Evolutionary conservation across 768 basidiomycete genomes (phyloP).

Genomic region (Leccinum boreale): DNA sequence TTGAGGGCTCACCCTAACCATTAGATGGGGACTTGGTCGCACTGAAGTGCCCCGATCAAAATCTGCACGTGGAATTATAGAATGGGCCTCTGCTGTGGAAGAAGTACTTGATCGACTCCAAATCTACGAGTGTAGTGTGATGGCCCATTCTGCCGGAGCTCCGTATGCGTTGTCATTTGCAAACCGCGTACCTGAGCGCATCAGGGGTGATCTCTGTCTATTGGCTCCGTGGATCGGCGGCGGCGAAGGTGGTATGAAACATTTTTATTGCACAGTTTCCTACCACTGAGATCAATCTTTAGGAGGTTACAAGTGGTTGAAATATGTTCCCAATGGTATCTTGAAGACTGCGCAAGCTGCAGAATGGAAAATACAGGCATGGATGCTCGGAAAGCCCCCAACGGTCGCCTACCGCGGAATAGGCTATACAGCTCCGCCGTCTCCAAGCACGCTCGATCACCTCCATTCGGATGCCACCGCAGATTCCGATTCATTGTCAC

Average conservation of each 20-base stretch:
- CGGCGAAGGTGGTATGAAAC: constrained; percentile 73
- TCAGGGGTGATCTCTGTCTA: constrained; percentile 81
- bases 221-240: constrained; percentile 97
- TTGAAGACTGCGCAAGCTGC: constrained; percentile 95
- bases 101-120: constrained; percentile 82
- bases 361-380: constrained; percentile 95
- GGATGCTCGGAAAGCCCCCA: constrained; percentile 96
- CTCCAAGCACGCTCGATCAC: constrained; percentile 31
- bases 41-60: constrained; percentile 67
- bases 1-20: constrained; percentile 11
- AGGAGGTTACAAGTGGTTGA: constrained; percentile 95
- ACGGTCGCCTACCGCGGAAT: constrained; percentile 82
- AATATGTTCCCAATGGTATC: constrained; percentile 91
- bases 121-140: constrained; percentile 77
- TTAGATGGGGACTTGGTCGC: constrained; percentile 88
- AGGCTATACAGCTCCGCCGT: constrained; percentile 59
- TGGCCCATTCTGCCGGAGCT: constrained; percentile 95
- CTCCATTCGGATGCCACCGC: constrained; percentile 16
- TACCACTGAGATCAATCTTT: constrained; percentile 12
- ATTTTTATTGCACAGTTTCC: background rate
- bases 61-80: constrained; percentile 74
- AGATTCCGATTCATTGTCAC: constrained; percentile 20
- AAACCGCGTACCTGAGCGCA: constrained; percentile 66
- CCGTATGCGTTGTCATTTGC: constrained; percentile 92
- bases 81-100: constrained; percentile 89